Evolutionary conservation across 371 early-diverging fungal species (phyloP).

Genomic region (Smittium culicis): DNA sequence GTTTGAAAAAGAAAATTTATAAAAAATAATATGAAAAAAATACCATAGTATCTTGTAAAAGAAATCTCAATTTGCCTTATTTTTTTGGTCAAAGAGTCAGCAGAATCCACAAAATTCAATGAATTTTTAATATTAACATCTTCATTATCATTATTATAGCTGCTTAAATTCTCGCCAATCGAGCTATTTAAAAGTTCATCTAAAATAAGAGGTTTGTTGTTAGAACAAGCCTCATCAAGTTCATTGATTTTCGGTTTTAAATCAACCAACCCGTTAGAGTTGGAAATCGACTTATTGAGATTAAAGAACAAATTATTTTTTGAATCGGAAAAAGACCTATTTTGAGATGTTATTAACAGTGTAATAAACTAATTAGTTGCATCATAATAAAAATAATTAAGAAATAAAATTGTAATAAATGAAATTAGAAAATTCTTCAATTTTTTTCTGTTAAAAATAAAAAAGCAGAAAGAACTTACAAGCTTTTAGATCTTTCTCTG

Average conservation of each 20-base stretch:
- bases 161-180: too few relatives aligned
- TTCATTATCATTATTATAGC: too few relatives aligned
- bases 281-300: background rate
- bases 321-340: background rate
- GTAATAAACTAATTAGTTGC: background rate
- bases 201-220: too few relatives aligned
- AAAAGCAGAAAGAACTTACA: background rate
- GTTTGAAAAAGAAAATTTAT: background rate
- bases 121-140: too few relatives aligned
- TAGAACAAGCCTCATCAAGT: too few relatives aligned
- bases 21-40: background rate
- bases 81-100: too few relatives aligned
- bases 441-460: background rate
- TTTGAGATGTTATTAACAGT: background rate
- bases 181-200: too few relatives aligned
- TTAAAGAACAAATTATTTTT: background rate
- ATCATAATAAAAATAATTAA: background rate
- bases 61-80: background rate
- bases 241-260: background rate
- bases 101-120: too few relatives aligned
- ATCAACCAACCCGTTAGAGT: background rate
- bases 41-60: background rate
- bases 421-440: background rate
- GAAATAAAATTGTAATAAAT: background rate
- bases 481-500: background rate